phyloP scores from a whole-genome alignment of 2,329 filamentous ascomycete species.

The Spiromastix sp. region DNA sequence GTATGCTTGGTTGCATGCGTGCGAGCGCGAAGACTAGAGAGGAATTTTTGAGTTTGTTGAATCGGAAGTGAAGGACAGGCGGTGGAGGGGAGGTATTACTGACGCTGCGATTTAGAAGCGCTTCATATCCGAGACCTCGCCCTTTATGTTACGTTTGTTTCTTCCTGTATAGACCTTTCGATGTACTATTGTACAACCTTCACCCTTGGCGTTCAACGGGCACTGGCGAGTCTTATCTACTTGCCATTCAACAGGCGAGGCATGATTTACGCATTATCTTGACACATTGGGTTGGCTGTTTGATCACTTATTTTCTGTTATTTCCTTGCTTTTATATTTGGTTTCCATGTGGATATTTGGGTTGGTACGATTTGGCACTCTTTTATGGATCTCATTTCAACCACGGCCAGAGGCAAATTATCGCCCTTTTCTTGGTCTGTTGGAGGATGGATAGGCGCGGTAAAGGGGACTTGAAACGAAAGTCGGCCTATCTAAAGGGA shows the following conservation, averaged over 20 bases:
- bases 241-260: constrained; percentile 4
- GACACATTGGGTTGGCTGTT: neutral
- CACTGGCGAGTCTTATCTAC: too few relatives aligned
- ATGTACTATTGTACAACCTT: too few relatives aligned
- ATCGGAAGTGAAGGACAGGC: constrained; percentile 34
- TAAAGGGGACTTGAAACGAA: too few relatives aligned
- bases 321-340: neutral
- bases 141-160: too few relatives aligned
- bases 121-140: too few relatives aligned
- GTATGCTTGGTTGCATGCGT: constrained; percentile 93
- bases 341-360: neutral
- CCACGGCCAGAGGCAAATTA: too few relatives aligned
- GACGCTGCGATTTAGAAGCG: neutral
- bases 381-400: constrained; percentile 30
- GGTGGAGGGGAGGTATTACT: neutral
- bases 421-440: too few relatives aligned
- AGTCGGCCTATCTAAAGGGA: too few relatives aligned
- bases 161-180: too few relatives aligned
- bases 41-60: constrained; percentile 80
- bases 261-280: neutral
- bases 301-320: too few relatives aligned
- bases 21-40: constrained; percentile 87
- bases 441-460: too few relatives aligned
- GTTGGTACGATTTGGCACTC: constrained; percentile 22
- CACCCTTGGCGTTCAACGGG: too few relatives aligned